These are phyloP conservation scores for Suillus cothurnatus DNA, from an alignment of 768 basidiomycete genomes.

Conservation along the genomic window DNA sequence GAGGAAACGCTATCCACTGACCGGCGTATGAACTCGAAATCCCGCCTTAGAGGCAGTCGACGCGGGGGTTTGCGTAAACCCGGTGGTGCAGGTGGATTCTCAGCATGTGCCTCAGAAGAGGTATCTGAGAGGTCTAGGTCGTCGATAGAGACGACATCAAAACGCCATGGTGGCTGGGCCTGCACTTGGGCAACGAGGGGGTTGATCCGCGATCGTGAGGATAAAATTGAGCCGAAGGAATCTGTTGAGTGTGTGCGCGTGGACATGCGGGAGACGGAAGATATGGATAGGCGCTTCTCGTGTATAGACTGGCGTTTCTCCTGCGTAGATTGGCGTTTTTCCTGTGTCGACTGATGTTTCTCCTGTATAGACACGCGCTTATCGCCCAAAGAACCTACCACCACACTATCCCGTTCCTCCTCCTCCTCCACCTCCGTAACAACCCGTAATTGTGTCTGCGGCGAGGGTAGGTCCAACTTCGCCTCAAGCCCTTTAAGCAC, in stretches of 20 bases:
- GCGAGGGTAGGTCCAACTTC: conserved; percentile 15
- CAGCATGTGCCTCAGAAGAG: conserved; percentile 55
- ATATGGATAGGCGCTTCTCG: background rate
- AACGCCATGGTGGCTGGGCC: conserved; percentile 52
- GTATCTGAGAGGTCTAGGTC: conserved; percentile 81
- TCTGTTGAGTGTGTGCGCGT: conserved; percentile 36
- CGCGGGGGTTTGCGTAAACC: conserved; percentile 58
- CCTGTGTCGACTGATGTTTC: background rate
- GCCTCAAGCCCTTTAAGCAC: conserved; percentile 4
- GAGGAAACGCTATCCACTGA: conserved; percentile 76
- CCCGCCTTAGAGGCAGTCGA: conserved; percentile 71
- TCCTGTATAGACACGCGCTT: conserved; percentile 19
- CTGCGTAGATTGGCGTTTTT: background rate
- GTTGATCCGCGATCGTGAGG: conserved; percentile 31
- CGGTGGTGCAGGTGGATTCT: conserved; percentile 44
- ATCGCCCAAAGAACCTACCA: background rate
- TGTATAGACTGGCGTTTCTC: background rate
- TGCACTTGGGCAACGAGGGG: conserved; percentile 37
- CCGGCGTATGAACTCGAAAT: conserved; percentile 80
- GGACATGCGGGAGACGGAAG: conserved; percentile 21
- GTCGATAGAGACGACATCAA: conserved; percentile 78
- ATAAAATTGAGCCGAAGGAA: conserved; percentile 35
- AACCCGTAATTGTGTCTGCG: conserved; percentile 27
- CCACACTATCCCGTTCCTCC: conserved; percentile 21
- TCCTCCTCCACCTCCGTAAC: conserved; percentile 36